Evolutionary conservation across 441 rosid species (phyloP), one percentile per base, ranked within the genome.

Genomic region (Corymbia calophylla): DNA sequence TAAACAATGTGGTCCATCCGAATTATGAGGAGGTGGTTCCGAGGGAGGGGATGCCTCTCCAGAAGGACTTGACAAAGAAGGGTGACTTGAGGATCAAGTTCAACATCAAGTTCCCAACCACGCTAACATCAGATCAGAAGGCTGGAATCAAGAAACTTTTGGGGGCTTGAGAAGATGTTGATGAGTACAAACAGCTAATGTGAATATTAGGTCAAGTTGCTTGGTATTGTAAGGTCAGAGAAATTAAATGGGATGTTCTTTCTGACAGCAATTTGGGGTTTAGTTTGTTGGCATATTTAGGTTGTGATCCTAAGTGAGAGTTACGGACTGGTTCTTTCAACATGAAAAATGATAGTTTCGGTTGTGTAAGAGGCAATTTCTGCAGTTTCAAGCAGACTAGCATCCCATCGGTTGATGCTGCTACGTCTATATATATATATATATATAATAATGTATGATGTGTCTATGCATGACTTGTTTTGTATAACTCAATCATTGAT

Each of bases 1-100:
- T 97, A 85, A 94, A 89, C 93, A 95, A 49, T 80, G 94, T 96
- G 92, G 95, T 97, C 86, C 93, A 93, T 92, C 98, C 99, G 9
- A 89, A 85, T 29, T 93, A 95, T 60, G 97, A 94, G 92, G 96
- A 95, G 91, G 92, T 95, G 66, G 95, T 95, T 31, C 94, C 93
- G 0, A 88, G 90, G 90, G 96, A 95, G 73, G 96, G 95, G 27
- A 95, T 95, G 96, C 97, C 97, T 2, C 90, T 94, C 66, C 96
- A 89, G 87, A 93, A 94, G 87, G 96, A 95, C 87, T 92, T 93
- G 21, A 56, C 96, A 25, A 94, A 88, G 94, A 93, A 88, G 91
- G 95, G 96, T 21, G 94, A 94, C 88, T 90, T 94, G 89, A 95
- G 93, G 91, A 94, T 95, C 92, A 95, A 94, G 91, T 95, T 95